phyloP scores from a whole-genome alignment of 208 protist species.

The Crithidia expoeki region DNA sequence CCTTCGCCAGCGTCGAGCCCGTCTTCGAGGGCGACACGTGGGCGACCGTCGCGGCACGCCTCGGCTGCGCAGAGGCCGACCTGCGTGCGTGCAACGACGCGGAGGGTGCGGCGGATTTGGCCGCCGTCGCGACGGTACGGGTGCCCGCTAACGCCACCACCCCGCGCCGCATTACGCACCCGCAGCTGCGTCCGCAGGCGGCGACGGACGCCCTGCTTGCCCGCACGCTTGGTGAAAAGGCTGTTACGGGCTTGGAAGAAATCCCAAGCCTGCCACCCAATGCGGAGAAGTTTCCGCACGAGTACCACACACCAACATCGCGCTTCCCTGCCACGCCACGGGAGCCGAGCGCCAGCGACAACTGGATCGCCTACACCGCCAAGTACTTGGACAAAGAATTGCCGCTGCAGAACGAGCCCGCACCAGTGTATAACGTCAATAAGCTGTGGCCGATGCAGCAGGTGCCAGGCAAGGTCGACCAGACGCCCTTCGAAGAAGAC shows the following conservation, averaged over 20 bases:
- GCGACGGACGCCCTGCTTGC: conserved; percentile 69
- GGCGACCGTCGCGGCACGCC: conserved; percentile 50
- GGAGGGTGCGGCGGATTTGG: conserved; percentile 11
- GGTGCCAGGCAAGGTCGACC: conserved; percentile 83
- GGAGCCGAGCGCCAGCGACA: conserved; percentile 39
- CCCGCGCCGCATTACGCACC: conserved; percentile 65
- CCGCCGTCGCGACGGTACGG: conserved; percentile 23
- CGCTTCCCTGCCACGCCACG: conserved; percentile 77
- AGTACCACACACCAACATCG: conserved; percentile 83
- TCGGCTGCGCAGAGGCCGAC: conserved; percentile 56
- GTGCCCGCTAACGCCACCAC: conserved; percentile 54
- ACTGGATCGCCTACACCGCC: conserved; percentile 88
- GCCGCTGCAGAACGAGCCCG: conserved; percentile 51
- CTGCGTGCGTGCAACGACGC: conserved; percentile 53
- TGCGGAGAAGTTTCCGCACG: conserved; percentile 78
- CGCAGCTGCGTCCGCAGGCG: conserved; percentile 70
- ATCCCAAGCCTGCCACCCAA: conserved; percentile 71
- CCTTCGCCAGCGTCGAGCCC: conserved; percentile 63
- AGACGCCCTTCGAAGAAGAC: conserved; percentile 91
- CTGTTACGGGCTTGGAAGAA: conserved; percentile 26
- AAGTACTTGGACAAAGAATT: conserved; percentile 87
- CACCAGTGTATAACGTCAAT: conserved; percentile 83
- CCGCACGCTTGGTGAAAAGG: conserved; percentile 65
- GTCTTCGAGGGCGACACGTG: conserved; percentile 69
- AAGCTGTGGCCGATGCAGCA: conserved; percentile 89